Evolutionary conservation across 805 yeast genomes (phyloP).

Genomic region (Saccharomycopsis fermentans): DNA sequence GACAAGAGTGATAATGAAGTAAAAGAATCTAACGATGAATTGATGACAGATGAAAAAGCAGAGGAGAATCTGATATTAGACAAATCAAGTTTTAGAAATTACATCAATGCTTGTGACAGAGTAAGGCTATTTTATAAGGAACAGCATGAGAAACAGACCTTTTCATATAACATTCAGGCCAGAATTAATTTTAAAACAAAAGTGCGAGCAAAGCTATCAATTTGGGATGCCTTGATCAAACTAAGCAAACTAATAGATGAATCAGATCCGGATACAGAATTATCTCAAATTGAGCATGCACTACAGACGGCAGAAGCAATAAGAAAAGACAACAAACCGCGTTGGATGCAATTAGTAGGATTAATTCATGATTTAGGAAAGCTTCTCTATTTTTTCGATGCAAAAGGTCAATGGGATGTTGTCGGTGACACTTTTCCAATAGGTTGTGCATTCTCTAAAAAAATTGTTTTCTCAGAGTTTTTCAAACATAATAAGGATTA

Average conservation of each 20-base stretch:
- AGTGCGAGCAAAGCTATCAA: constrained; percentile 53
- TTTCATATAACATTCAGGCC: constrained; percentile 62
- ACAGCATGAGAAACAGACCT: constrained; percentile 62
- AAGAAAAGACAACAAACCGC: constrained; percentile 52
- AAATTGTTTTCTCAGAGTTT: constrained; percentile 50
- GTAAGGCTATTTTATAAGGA: constrained; percentile 58
- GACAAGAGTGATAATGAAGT: not conserved
- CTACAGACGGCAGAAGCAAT: constrained; percentile 70
- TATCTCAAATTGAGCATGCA: constrained; percentile 68
- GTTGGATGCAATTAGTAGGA: constrained; percentile 72
- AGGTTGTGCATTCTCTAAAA: constrained; percentile 54
- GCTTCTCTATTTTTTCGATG: constrained; percentile 56
- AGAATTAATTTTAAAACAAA: constrained; percentile 62
- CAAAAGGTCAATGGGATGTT: constrained; percentile 73
- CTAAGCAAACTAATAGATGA: constrained; percentile 57
- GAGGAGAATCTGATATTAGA: constrained; percentile 22
- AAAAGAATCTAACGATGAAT: not conserved
- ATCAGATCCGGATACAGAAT: constrained; percentile 66
- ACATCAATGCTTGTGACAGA: constrained; percentile 58
- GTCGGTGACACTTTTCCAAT: constrained; percentile 75
- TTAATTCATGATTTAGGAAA: constrained; percentile 65
- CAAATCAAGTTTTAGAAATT: constrained; percentile 44
- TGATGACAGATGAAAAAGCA: not conserved
- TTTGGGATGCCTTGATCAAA: constrained; percentile 62
- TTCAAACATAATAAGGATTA: constrained; percentile 53